Conservation (phyloP, 2,329 filamentous ascomycete species). For the Dothidotthia symphoricarpi region DNA sequence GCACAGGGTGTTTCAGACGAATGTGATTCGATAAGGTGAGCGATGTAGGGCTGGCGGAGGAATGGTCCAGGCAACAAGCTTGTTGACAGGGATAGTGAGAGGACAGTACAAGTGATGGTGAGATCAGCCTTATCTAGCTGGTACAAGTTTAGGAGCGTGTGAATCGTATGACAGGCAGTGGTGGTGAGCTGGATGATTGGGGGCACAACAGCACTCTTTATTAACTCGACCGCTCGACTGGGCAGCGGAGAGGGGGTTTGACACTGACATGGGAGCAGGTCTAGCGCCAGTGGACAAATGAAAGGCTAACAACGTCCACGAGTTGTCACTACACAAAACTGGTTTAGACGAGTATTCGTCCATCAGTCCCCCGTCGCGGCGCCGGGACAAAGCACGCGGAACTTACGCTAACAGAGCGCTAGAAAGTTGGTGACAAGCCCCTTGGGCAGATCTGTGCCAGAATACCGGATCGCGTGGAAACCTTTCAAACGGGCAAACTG, state of each 20-base stretch:
- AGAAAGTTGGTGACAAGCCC: slow-evolving; percentile 19
- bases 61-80: slow-evolving; percentile 5
- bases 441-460: slow-evolving; percentile 35
- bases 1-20: neutral
- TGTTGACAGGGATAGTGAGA: slow-evolving; percentile 6
- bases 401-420: slow-evolving; percentile 26
- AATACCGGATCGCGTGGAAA: slow-evolving; percentile 17
- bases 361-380: slow-evolving; percentile 28
- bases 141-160: slow-evolving; percentile 7
- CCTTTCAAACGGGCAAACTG: slow-evolving; percentile 9
- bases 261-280: slow-evolving; percentile 21
- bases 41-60: neutral
- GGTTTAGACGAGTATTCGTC: slow-evolving; percentile 23
- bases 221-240: slow-evolving; percentile 32
- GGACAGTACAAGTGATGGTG: slow-evolving; percentile 14
- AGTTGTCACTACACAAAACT: slow-evolving; percentile 13
- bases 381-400: slow-evolving; percentile 36
- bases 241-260: slow-evolving; percentile 26
- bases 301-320: slow-evolving; percentile 11
- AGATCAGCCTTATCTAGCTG: slow-evolving; percentile 29
- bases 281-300: slow-evolving; percentile 25
- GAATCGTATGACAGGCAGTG: slow-evolving; percentile 13
- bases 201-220: slow-evolving; percentile 22
- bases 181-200: slow-evolving; percentile 12
- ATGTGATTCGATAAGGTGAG: neutral